Percentiles rank a stretch among this genome's conserved stretches.
Evolutionary conservation across 192 early-diverging fungal species (phyloP).

Genomic region (Diversispora epigaea): DNA sequence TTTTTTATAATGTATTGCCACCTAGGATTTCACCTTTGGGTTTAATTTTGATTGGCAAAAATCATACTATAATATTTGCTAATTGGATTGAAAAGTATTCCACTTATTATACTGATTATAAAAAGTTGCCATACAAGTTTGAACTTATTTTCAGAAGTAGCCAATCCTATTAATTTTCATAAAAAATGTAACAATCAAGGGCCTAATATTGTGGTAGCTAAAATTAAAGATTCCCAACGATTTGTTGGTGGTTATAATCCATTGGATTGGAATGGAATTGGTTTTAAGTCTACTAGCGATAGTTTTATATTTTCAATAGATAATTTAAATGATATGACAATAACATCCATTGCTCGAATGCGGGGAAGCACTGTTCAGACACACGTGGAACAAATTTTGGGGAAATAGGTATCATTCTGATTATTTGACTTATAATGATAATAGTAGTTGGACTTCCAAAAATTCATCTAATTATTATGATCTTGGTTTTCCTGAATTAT

Average conservation of each 20-base stretch:
- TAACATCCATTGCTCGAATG: not conserved
- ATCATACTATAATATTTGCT: not conserved
- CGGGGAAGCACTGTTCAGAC: not conserved
- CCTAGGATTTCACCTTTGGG: not conserved
- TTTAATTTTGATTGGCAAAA: not conserved
- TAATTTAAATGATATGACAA: not conserved
- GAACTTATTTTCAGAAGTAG: not conserved
- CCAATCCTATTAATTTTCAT: not conserved
- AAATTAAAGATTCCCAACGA: not conserved
- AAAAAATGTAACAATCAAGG: not conserved
- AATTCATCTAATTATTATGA: too few species aligned
- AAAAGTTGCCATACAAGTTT: not conserved
- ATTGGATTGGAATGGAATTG: constrained; percentile 3
- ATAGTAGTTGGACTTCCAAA: too few species aligned
- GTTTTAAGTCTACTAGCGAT: not conserved
- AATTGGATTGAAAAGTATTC: not conserved
- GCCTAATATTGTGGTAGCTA: not conserved
- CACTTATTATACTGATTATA: not conserved
- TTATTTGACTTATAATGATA: too few species aligned
- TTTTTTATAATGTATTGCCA: not conserved
- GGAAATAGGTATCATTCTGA: too few species aligned
- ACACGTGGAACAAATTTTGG: not conserved
- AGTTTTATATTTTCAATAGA: not conserved
- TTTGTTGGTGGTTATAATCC: constrained; percentile 9
- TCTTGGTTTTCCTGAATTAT: too few species aligned